These are phyloP conservation scores for Macadamia tetraphylla DNA, from an alignment of 164 flowering plant species.

Conservation along the genomic window DNA sequence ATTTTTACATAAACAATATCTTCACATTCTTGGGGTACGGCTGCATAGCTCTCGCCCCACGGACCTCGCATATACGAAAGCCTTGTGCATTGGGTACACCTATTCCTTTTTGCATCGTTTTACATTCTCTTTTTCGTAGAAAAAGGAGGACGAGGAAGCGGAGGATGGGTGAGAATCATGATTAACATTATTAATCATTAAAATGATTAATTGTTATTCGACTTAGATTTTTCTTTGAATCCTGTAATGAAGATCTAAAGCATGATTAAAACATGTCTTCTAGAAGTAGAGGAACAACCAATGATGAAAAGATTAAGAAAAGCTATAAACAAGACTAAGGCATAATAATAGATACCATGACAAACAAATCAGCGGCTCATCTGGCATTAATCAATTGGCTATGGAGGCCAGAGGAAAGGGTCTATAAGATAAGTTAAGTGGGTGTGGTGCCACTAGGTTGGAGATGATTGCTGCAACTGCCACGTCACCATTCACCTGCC, in stretches of 20 bases:
- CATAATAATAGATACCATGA: background rate
- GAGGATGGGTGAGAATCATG: no score
- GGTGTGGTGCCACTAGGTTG: slow-evolving; percentile 1
- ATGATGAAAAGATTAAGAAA: slow-evolving; percentile 9
- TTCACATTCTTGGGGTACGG: no score
- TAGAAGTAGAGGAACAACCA: slow-evolving; percentile 28
- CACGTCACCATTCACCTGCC: slow-evolving; percentile 7
- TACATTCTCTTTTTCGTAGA: no score
- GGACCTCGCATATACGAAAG: no score
- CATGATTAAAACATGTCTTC: slow-evolving; percentile 16
- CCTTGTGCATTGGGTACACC: no score
- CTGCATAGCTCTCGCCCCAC: no score
- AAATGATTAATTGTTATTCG: slow-evolving; percentile 8
- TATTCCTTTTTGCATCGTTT: no score
- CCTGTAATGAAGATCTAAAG: slow-evolving; percentile 15
- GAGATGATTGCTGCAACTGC: background rate
- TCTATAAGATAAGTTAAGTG: slow-evolving; percentile 3
- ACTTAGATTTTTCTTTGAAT: slow-evolving; percentile 19
- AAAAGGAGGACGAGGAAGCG: no score
- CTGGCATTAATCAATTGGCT: slow-evolving; percentile 7
- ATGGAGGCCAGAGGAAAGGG: background rate
- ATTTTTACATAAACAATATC: no score
- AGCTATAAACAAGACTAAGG: slow-evolving; percentile 8
- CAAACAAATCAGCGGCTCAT: background rate
- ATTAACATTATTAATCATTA: no score